Conservation (phyloP, 345 rosid species). For the Balakata baccata region DNA sequence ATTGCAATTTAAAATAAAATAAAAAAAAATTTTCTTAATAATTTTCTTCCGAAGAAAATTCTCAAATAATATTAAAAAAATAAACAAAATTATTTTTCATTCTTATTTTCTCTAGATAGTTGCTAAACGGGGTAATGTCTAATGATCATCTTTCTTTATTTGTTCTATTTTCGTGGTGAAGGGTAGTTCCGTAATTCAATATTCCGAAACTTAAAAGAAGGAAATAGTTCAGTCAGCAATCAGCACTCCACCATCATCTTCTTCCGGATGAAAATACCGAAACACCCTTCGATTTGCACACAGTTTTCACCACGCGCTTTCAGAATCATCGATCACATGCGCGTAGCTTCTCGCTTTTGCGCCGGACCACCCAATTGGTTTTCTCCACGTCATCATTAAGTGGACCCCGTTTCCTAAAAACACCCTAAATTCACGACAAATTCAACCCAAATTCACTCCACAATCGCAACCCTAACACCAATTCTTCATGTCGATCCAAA, state of each 20-base stretch:
- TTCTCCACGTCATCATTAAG: conserved; percentile 37
- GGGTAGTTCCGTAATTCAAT: not conserved
- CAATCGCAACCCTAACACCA: conserved; percentile 6
- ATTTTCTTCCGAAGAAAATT: too few relatives aligned
- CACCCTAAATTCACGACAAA: conserved; percentile 46
- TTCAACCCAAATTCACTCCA: conserved; percentile 43
- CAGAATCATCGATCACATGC: conserved; percentile 27
- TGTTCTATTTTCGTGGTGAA: not conserved
- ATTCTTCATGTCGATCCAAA: conserved; percentile 22
- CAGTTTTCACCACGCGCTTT: conserved; percentile 7
- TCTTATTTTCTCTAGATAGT: too few relatives aligned
- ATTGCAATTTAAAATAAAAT: too few relatives aligned
- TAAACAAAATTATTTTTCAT: too few relatives aligned
- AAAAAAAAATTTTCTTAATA: too few relatives aligned
- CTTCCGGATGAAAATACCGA: not conserved
- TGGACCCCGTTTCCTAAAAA: conserved; percentile 21
- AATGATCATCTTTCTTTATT: too few relatives aligned
- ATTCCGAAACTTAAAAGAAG: not conserved
- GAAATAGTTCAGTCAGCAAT: not conserved
- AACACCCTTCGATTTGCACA: conserved; percentile 9
- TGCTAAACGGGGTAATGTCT: too few relatives aligned
- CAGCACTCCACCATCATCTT: conserved; percentile 1
- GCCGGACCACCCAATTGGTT: conserved; percentile 38
- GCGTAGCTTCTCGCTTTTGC: conserved; percentile 30
- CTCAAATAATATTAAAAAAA: too few relatives aligned